Base-by-base conservation (phyloP, 2,329 filamentous ascomycete species). In the Claviceps lovelessii region DNA sequence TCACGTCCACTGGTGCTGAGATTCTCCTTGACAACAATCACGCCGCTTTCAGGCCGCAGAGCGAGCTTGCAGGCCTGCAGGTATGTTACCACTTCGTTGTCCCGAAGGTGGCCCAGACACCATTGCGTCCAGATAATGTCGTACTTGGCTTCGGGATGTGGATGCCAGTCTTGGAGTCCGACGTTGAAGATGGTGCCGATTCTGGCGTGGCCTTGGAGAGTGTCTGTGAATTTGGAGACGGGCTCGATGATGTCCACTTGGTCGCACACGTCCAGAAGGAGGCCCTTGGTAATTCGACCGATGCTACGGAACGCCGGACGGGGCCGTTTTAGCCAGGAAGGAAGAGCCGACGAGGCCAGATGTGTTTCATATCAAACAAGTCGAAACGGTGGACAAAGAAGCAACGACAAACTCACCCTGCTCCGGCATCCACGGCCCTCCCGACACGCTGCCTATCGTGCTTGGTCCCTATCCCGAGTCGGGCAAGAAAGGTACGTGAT, bases 41-140 rank as follows among this genome's bases (percentile, higher is more conserved):
- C 10, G 0, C 64, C 66, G 9, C 63, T 65, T n/a, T 61, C 62
- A 0, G 64, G 63, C 0, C 56, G 56, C 3, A 73, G 52, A 0
- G 57, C 73, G 0, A 67, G 61, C 50, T 75, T 77, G 65, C 87
- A 87, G 31, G 80, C 74, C 55, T 71, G 61, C 17, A 96, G 69
- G 63, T 84, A 95, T 2, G 71, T 72, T 1, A 86, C 73, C 4
- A 96, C 66, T 66, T 94, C 82, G 8, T 69, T 70, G 65, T 95
- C 89, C 0, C 80, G 89, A 54, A 95, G 72, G 67, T 96, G 85
- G 29, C 88, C 86, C 8, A 91, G 69, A 68, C 90, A 96, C 90
- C 90, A 95, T 68, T 96, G 90, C 53, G 80, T 85, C 88, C 88
- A 95, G 57, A 96, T 82, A 49, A 95, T 68, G 65, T 90, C 85